Evolutionary conservation across 2,329 filamentous ascomycete genomes (phyloP).

Genomic region (Verticillium albo-atrum): DNA sequence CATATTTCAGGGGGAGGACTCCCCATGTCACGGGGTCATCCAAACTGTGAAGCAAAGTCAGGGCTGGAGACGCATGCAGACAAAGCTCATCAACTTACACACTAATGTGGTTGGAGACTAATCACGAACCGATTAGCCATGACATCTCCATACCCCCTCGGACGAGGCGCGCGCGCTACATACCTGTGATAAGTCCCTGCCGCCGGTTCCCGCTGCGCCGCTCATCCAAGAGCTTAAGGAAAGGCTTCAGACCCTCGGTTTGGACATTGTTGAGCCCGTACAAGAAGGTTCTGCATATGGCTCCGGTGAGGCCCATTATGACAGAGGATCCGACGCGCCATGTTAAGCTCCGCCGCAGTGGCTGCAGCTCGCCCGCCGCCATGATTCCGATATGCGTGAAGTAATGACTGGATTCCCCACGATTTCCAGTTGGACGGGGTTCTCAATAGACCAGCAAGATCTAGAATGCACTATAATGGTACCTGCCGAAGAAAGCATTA

Average conservation of each 20-base stretch:
- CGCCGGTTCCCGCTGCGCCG: constrained; percentile 61
- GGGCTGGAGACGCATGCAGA: not conserved
- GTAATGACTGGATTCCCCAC: too few species aligned
- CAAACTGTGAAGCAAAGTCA: constrained; percentile 50
- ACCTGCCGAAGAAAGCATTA: not conserved
- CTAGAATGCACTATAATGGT: not conserved
- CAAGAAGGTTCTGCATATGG: constrained; percentile 70
- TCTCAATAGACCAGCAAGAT: not conserved
- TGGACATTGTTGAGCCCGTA: constrained; percentile 71
- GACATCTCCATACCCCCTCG: too few species aligned
- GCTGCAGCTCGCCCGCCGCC: constrained; percentile 10
- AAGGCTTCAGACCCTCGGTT: constrained; percentile 69
- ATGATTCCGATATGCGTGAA: not conserved
- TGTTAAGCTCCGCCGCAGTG: constrained; percentile 51
- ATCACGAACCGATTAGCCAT: not conserved
- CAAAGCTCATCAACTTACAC: constrained; percentile 57
- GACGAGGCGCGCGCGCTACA: not conserved
- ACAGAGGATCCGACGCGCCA: constrained; percentile 72
- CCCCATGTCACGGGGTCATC: constrained; percentile 97
- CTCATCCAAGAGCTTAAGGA: constrained; percentile 71
- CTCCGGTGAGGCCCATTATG: constrained; percentile 69
- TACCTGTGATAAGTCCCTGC: constrained; percentile 73
- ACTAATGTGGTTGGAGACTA: constrained; percentile 84
- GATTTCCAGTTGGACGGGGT: not conserved
- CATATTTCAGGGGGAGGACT: constrained; percentile 70